These are phyloP conservation scores for Davidsoniella eucalypti DNA, from an alignment of 2,329 filamentous ascomycete genomes.

Conservation along the genomic window DNA sequence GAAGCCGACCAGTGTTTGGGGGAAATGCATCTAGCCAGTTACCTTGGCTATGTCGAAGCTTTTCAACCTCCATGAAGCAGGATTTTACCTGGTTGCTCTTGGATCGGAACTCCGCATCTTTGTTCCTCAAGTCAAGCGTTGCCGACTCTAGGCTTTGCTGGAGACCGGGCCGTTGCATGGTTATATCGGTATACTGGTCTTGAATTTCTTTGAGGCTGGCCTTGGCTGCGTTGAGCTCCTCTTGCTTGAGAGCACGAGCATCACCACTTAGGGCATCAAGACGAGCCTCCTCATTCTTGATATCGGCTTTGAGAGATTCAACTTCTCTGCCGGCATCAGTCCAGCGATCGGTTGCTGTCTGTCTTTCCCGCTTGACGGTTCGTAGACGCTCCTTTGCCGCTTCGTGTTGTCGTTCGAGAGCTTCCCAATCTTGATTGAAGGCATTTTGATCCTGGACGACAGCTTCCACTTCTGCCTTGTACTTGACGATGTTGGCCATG, in stretches of 20 bases:
- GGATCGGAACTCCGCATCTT: constrained; percentile 15
- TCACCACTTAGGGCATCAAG: constrained; percentile 56
- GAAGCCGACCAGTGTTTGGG: constrained; percentile 41
- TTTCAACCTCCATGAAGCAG: constrained; percentile 16
- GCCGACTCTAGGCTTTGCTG: constrained; percentile 3
- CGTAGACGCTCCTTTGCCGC: constrained; percentile 48
- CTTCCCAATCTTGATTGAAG: constrained; percentile 17
- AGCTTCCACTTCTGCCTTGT: constrained; percentile 18
- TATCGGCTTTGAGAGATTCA: constrained; percentile 28
- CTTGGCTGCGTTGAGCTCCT: constrained; percentile 24
- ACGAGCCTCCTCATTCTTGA: constrained; percentile 39
- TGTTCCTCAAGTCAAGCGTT: constrained; percentile 16
- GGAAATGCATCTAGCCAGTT: constrained; percentile 50
- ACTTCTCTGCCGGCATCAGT: constrained; percentile 34
- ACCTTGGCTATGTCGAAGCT: constrained; percentile 25
- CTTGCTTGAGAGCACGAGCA: constrained; percentile 44
- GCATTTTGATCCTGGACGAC: constrained; percentile 13
- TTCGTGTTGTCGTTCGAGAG: constrained; percentile 26
- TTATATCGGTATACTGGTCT: neutral
- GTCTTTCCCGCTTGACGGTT: constrained; percentile 18
- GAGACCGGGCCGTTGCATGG: neutral
- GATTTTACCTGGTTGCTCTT: constrained; percentile 16
- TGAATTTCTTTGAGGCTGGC: neutral
- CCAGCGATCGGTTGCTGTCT: constrained; percentile 25
- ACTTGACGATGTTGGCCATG: constrained; percentile 12